Base-by-base conservation (phyloP, 306 rosid genomes). In the Sesbania bispinosa region DNA sequence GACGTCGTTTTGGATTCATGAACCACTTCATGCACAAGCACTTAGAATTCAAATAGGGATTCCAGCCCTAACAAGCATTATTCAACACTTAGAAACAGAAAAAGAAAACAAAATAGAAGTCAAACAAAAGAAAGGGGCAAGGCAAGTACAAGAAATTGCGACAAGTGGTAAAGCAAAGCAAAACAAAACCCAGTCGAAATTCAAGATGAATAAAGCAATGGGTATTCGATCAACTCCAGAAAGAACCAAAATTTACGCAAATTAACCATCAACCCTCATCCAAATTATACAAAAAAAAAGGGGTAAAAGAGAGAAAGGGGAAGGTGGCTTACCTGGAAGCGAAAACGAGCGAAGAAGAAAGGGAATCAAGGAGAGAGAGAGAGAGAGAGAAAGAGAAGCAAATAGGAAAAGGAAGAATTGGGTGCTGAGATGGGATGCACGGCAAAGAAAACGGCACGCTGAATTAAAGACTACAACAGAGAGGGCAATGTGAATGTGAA, bases 291-390 rank as follows among this genome's bases (percentile, higher is more conserved):
- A 5, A 55, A 75, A 70, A 30, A 30, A 7, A 61, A 15, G 23
- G 2, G 30, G 52, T 3, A 14, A 5, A 36, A 63, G 33, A 43
- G 16, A 26, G 10, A 42, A 5, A 45, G 59, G 65, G 55, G 42
- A 60, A 15, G 53, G 62, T 6, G 33, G 47, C 58, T 73, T 80
- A 87, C 92, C 92, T 82, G 46, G 24, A 20, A 66, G 30, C 60
- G 65, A 39, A 73, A 64, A 52, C 9, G 11, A 65, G 20, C 62
- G 61, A 24, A 69, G 66, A 36, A 43, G 51, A 26, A 65, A 50
- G 4, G 75, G 74, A 70, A 74, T 73, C 81, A 19, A 19, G 14
- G 32, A 47, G 18, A 24, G 30, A 48, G 29, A 59, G 68, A 61
- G 36, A 32, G 33, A 53, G 77, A 43, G 52, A 26, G 42, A n/a